phyloP scores from a whole-genome alignment of 148 eudicot genomes.

The Camellia lanceoleosa region DNA sequence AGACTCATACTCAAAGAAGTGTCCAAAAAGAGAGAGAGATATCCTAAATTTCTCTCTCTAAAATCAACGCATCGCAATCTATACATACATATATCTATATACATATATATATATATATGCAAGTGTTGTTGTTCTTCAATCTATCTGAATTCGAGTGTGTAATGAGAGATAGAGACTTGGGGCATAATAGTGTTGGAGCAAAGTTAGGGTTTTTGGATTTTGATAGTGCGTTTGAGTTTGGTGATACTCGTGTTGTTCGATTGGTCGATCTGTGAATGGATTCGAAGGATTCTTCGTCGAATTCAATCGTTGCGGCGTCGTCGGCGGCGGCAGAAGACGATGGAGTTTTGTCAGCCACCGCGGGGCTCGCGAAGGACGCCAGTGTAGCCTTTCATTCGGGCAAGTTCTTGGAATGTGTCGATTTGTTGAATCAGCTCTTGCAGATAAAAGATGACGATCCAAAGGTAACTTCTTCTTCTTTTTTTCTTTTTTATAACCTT shows the following conservation, averaged over 20 bases:
- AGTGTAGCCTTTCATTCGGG: slow-evolving; percentile 55
- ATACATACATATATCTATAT: neutral
- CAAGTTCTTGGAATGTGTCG: slow-evolving; percentile 63
- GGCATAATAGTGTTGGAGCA: neutral
- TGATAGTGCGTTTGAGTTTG: neutral
- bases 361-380: slow-evolving; percentile 64
- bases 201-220: slow-evolving; percentile 11
- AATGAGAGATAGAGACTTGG: neutral
- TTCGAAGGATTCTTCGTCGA: slow-evolving; percentile 47
- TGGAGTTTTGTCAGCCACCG: slow-evolving; percentile 30
- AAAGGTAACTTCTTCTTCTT: slow-evolving; percentile 41
- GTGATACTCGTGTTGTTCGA: neutral
- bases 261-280: slow-evolving; percentile 57
- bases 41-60: neutral
- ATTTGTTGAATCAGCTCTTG: slow-evolving; percentile 55
- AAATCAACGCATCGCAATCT: neutral
- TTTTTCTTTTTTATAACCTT: neutral
- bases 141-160: neutral
- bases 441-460: slow-evolving; percentile 60
- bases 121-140: neutral
- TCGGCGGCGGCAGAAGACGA: slow-evolving; percentile 44
- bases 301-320: slow-evolving; percentile 24
- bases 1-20: neutral
- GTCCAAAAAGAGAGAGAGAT: neutral
- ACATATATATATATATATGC: neutral